Evolutionary conservation across 2,329 filamentous ascomycete genomes (phyloP).

Genomic region (Zalaria sp.): DNA sequence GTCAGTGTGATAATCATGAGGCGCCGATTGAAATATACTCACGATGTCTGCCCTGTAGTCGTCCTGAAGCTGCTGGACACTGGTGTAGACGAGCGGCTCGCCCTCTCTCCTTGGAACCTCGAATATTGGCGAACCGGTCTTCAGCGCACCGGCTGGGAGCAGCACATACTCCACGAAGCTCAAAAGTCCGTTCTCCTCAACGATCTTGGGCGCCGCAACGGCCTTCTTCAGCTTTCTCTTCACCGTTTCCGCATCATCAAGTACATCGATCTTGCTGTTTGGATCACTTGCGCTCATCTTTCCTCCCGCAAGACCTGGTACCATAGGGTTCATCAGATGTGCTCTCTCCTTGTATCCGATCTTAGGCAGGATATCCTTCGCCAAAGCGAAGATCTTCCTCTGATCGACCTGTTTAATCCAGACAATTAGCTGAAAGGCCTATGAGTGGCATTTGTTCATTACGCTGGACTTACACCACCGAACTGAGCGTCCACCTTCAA

Average conservation of each 20-base stretch:
- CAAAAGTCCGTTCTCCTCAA: conserved; percentile 77
- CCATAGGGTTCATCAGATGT: conserved; percentile 75
- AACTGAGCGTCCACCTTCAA: conserved; percentile 80
- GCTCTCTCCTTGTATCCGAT: conserved; percentile 69
- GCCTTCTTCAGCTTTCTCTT: conserved; percentile 79
- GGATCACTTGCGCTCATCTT: conserved; percentile 65
- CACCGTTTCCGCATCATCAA: conserved; percentile 63
- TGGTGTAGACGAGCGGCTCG: conserved; percentile 67
- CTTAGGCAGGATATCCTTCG: conserved; percentile 72
- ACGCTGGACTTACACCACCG: conserved; percentile 42
- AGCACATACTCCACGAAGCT: conserved; percentile 79
- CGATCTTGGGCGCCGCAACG: conserved; percentile 56
- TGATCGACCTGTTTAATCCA: conserved; percentile 44
- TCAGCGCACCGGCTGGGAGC: conserved; percentile 59
- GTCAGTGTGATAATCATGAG: not conserved
- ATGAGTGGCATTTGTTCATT: too few relatives aligned
- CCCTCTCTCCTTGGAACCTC: conserved; percentile 49
- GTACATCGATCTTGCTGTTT: conserved; percentile 85
- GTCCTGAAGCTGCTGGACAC: conserved; percentile 58
- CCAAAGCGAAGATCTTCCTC: conserved; percentile 75
- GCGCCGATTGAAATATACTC: conserved; percentile 19
- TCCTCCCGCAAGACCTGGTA: conserved; percentile 65
- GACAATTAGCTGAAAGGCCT: too few relatives aligned
- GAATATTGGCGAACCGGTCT: conserved; percentile 44
- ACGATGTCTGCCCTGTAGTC: conserved; percentile 72